A percentile compares a stretch with the other conserved stretches of the same genome.
These are phyloP conservation scores for Syzygium grande DNA, from an alignment of 345 rosid species.

Conservation along the genomic window DNA sequence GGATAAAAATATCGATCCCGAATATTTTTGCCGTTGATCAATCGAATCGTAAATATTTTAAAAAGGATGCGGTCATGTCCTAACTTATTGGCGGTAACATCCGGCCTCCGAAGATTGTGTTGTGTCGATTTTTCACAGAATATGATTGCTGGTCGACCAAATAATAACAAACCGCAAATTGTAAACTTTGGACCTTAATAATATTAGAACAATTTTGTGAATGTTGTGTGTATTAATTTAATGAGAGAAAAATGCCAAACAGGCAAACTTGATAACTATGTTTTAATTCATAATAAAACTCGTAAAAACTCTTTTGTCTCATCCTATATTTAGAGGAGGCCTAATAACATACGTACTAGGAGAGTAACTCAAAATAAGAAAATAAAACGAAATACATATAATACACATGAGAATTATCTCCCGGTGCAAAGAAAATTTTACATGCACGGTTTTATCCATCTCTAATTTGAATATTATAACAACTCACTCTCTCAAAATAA, in stretches of 20 bases:
- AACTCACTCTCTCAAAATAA: not conserved
- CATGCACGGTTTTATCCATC: not conserved
- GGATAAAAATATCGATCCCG: not conserved
- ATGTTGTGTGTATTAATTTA: not conserved
- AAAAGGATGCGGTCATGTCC: not conserved
- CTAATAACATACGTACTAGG: not conserved
- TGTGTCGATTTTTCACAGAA: not conserved
- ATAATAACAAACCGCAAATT: not conserved
- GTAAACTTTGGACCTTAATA: not conserved
- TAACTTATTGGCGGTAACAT: not conserved
- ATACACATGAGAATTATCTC: not conserved
- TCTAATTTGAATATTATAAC: not conserved
- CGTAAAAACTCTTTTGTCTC: not conserved
- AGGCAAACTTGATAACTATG: not conserved
- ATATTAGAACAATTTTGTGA: not conserved
- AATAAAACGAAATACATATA: not conserved
- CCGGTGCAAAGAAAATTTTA: not conserved
- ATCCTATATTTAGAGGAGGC: not conserved
- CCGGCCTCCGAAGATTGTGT: not conserved
- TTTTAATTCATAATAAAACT: not conserved
- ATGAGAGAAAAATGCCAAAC: not conserved
- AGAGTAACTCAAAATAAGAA: not conserved
- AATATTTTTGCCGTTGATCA: not conserved
- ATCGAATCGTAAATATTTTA: not conserved
- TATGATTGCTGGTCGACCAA: not conserved